phyloP scores from a whole-genome alignment of 805 yeast species.

The Teunomyces atbi region DNA sequence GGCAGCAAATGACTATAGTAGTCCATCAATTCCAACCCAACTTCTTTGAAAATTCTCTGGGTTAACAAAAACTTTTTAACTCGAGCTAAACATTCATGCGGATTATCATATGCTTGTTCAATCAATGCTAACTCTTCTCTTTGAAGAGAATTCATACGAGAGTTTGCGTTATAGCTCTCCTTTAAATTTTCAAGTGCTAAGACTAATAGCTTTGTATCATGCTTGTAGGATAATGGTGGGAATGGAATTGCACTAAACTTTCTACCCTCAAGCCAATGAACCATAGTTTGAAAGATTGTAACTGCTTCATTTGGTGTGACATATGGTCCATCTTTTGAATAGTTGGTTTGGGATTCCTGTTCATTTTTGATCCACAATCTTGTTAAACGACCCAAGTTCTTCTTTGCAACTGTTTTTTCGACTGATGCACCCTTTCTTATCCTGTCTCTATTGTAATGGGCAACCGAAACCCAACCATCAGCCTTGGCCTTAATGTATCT shows the following conservation, averaged over 20 bases:
- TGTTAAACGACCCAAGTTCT: slow-evolving; percentile 88
- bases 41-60: slow-evolving; percentile 90
- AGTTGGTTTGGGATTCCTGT: slow-evolving; percentile 80
- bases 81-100: slow-evolving; percentile 86
- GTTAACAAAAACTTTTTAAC: slow-evolving; percentile 80
- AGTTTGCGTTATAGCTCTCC: slow-evolving; percentile 64
- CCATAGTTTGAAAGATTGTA: slow-evolving; percentile 80
- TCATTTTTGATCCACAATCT: slow-evolving; percentile 91
- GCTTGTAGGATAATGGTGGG: slow-evolving; percentile 89
- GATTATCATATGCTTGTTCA: slow-evolving; percentile 96
- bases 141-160: slow-evolving; percentile 79
- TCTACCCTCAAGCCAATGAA: slow-evolving; percentile 84
- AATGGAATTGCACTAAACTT: slow-evolving; percentile 86
- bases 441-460: slow-evolving; percentile 88
- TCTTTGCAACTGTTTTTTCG: slow-evolving; percentile 91
- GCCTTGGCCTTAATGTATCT: slow-evolving; percentile 93
- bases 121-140: slow-evolving; percentile 90
- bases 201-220: slow-evolving; percentile 86
- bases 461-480: slow-evolving; percentile 93
- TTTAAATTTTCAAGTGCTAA: slow-evolving; percentile 87
- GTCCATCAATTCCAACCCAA: slow-evolving; percentile 85
- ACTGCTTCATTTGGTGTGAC: slow-evolving; percentile 87
- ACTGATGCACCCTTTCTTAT: slow-evolving; percentile 87
- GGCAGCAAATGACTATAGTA: slow-evolving; percentile 81
- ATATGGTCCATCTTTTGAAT: slow-evolving; percentile 83